A percentile compares a stretch with the other conserved stretches of the same genome.
These are phyloP conservation scores for Castanospermum australe DNA, from an alignment of 306 rosid species.

Conservation along the genomic window DNA sequence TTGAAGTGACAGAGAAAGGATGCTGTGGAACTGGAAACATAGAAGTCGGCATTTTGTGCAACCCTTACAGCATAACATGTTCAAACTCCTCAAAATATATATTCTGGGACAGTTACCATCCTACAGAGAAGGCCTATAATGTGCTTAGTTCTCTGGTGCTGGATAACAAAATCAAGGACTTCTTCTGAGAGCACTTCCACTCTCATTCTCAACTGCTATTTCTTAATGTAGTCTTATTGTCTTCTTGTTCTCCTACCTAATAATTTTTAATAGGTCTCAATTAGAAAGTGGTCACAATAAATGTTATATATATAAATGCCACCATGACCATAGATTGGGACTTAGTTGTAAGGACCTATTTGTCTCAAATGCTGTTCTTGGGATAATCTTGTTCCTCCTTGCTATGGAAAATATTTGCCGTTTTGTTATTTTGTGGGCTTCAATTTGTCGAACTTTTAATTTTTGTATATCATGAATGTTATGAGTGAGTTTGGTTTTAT, in stretches of 20 bases:
- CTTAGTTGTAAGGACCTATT: neutral
- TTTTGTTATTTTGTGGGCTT: neutral
- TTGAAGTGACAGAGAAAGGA: slow-evolving; percentile 52
- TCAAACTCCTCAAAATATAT: slow-evolving; percentile 42
- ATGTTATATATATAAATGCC: neutral
- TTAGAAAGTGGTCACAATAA: neutral
- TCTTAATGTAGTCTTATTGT: neutral
- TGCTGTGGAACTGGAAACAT: slow-evolving; percentile 85
- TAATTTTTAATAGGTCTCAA: neutral
- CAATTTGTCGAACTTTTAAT: neutral
- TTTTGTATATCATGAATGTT: neutral
- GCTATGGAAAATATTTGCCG: neutral
- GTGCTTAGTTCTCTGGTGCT: slow-evolving; percentile 27
- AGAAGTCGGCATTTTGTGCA: slow-evolving; percentile 59
- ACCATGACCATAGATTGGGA: neutral
- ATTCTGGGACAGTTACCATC: slow-evolving; percentile 78
- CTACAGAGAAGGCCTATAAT: slow-evolving; percentile 46
- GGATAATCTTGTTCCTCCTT: neutral
- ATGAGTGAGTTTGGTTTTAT: neutral
- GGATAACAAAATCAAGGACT: slow-evolving; percentile 34
- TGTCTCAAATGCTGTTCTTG: neutral
- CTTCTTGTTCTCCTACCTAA: neutral
- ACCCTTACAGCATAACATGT: slow-evolving; percentile 33
- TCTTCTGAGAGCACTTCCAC: slow-evolving; percentile 34
- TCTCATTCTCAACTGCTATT: neutral